These are phyloP conservation scores for Huiozyma sinensis DNA, from an alignment of 805 yeast genomes.

Conservation along the genomic window DNA sequence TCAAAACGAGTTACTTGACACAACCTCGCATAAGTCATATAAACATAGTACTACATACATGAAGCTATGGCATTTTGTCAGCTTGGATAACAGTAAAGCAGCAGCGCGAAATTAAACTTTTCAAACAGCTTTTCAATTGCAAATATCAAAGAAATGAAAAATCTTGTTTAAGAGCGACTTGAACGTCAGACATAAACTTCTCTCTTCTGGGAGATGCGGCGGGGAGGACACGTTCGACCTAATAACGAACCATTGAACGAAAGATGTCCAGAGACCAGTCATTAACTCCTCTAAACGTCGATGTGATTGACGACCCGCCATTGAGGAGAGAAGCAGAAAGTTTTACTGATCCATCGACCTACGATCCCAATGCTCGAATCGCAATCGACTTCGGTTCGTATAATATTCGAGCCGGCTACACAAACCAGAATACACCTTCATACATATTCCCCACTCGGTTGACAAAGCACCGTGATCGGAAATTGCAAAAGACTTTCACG, in stretches of 20 bases:
- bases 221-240: no score
- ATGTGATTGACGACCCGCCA: slow-evolving; percentile 21
- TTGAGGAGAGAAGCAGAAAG: slow-evolving; percentile 25
- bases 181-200: no score
- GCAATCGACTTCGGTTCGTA: slow-evolving; percentile 81
- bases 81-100: no score
- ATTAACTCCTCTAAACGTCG: slow-evolving; percentile 20
- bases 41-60: no score
- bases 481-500: slow-evolving; percentile 47
- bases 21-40: no score
- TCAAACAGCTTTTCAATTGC: no score
- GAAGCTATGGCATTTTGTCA: no score
- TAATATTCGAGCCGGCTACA: slow-evolving; percentile 48
- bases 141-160: no score
- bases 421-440: slow-evolving; percentile 38
- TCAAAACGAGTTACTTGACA: no score
- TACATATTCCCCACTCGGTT: slow-evolving; percentile 57
- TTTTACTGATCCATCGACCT: slow-evolving; percentile 21
- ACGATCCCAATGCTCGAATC: slow-evolving; percentile 44
- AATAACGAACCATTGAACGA: background rate
- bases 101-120: no score
- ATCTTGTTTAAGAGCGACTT: no score
- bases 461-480: slow-evolving; percentile 72
- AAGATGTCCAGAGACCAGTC: slow-evolving; percentile 20
- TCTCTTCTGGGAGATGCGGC: no score